Evolutionary conservation across 805 yeast species (phyloP).

Genomic region (Ogataea trehalophila): DNA sequence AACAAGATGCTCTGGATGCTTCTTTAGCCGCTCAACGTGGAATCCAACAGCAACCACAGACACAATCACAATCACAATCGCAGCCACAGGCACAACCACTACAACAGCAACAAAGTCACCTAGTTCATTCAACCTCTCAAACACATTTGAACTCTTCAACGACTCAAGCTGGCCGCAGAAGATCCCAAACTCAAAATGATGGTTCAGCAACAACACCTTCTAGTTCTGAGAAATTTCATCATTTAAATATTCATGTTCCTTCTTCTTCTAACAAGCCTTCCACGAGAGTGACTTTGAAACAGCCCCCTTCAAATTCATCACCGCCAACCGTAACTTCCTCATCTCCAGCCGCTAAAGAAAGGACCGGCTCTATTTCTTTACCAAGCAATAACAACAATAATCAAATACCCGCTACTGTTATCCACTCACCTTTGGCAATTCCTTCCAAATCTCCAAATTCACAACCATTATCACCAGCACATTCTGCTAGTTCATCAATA

Average conservation of each 20-base stretch:
- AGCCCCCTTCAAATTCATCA: too few species aligned
- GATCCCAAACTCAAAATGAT: constrained; percentile 2
- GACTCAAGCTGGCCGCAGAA: constrained; percentile 2
- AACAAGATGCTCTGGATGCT: constrained; percentile 7
- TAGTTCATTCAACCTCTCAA: not conserved
- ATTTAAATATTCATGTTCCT: too few species aligned
- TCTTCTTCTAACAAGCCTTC: too few species aligned
- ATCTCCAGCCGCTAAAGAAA: too few species aligned
- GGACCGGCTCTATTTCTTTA: too few species aligned
- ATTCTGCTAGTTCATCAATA: constrained; percentile 13
- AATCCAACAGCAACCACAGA: not conserved
- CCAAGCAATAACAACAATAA: not conserved
- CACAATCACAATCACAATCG: not conserved
- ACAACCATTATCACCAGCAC: constrained; percentile 16
- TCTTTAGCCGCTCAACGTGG: not conserved
- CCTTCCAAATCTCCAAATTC: constrained; percentile 6
- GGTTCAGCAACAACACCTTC: not conserved
- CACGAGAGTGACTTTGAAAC: too few species aligned
- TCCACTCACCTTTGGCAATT: not conserved
- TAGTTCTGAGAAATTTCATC: not conserved
- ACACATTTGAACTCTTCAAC: constrained; percentile 9
- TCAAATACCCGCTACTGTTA: not conserved
- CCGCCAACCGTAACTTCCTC: too few species aligned
- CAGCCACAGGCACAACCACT: not conserved
- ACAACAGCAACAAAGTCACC: not conserved